Base-by-base conservation (phyloP, 495 filamentous ascomycete species). In the Aspergillus kassunensis region DNA sequence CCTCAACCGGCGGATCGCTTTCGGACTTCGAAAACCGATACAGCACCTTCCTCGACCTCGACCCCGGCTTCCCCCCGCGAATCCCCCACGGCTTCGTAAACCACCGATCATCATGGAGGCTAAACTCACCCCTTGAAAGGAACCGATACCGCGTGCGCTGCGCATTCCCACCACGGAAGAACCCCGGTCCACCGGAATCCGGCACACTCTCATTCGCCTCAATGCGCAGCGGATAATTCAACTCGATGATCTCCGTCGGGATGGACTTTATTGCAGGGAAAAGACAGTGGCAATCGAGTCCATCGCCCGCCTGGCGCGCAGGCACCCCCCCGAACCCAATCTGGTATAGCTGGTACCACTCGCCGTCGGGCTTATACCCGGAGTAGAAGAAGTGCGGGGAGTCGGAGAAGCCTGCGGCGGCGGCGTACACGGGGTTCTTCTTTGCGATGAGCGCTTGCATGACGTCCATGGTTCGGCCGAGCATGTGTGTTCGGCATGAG, bases 231-330 rank as follows among this genome's bases (percentile, higher is more conserved):
- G 76, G 75, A 42, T 74, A 78, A 35, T 79, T 74, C 2, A 76
- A 58, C 51, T 79, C 76, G 39, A 79, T 74, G 31, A 66, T 71
- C 52, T 79, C 76, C 0, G 75, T 75, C 1, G 76, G 75, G 27
- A 76, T 76, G 4, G 71, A 72, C 51, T 79, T 79, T 62, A 79
- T 77, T 0, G 76, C 76, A 0, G 76, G 74, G 64, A 77, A 79
- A 12, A 79, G 63, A 46, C 73, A 78, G 51, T 79, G 74, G 30
- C 76, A 77, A 54, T 79, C 76, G 2, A 71, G 71, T 1, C 75
- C 76, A 40, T 79, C 76, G 13, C 76, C 74, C 10, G 70, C 74
- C 2, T 71, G 65, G 5, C 74, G 62, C 0, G 75, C 76, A 6
- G 76, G 76, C 2, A 79, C 70, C 21, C 74, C 76, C 4, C 76